Base-by-base conservation (phyloP, 805 yeast species). In the Nakazawaea sp. region DNA sequence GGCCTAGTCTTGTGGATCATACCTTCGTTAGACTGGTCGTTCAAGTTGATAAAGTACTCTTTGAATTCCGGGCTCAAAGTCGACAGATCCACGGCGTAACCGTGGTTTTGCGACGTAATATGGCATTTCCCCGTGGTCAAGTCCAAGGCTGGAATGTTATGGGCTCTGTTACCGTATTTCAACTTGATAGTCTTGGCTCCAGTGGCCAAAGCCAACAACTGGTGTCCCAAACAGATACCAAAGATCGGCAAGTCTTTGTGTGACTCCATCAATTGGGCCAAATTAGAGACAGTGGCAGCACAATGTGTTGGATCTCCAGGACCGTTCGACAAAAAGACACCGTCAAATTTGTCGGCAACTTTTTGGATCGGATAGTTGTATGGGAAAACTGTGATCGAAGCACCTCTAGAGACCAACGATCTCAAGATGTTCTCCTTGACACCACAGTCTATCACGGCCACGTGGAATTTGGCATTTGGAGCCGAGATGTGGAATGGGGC, bases 91-190 rank as follows among this genome's bases (percentile, higher is more conserved):
- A 94, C 97, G 7, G 97, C 98, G 56, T 87, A 92, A 45, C 98
- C 98, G 59, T 94, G 98, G 66, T 92, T 92, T 69, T 92, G 99
- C 19, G 97, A 90, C 10, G 99, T 92, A 60, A 92, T 94, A 62
- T 92, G 96, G 61, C 97, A 90, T 57, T 83, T 81, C 41, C 97
- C 97, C 23, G 95, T 83, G 37, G 78, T 68, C 51, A 89, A 61
- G 59, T 90, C 96, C 57, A 89, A 72, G 11, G 96, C 94, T 41
- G 99, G 98, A 46, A 94, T 94, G 61, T 92, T 92, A 66, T 94
- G 98, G 19, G 97, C 99, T 66, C 98, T 82, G 73, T 92, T 92
- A 65, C 99, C 99, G 59, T 89, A 92, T 63, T 87, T 89, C 73
- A 92, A 71, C 65, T 94, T 92, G 53, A 81, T 59, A 33, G 98